Conservation (phyloP, 805 yeast genomes). For the Saturnispora hagleri region DNA sequence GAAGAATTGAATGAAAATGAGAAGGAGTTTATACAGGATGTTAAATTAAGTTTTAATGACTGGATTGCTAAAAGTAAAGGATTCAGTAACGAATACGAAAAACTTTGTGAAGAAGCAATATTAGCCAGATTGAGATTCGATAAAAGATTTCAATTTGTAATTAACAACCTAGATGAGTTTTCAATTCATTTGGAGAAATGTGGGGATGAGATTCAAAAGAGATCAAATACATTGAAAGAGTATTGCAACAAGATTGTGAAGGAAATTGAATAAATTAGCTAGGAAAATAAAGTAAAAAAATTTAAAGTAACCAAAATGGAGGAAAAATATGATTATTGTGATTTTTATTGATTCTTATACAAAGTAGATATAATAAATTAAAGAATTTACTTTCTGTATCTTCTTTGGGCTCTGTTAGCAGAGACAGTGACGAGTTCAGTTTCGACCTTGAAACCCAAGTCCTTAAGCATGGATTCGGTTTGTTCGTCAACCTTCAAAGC, state of each 20-base stretch:
- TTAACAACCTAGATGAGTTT: conserved; percentile 16
- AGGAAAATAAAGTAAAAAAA: not conserved
- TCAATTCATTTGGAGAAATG: conserved; percentile 16
- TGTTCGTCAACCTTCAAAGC: conserved; percentile 95
- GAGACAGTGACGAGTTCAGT: conserved; percentile 78
- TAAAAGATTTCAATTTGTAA: conserved; percentile 25
- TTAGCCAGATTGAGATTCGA: conserved; percentile 32
- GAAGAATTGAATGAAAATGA: conserved; percentile 13
- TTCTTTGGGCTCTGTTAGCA: conserved; percentile 83
- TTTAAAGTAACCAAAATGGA: not conserved
- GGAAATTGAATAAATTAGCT: conserved; percentile 14
- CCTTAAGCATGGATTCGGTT: conserved; percentile 89
- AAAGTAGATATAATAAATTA: conserved; percentile 9
- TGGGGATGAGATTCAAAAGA: conserved; percentile 27
- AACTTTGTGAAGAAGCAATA: conserved; percentile 28
- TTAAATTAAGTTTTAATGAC: conserved; percentile 13
- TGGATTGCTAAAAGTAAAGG: conserved; percentile 33
- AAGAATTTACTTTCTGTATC: conserved; percentile 65
- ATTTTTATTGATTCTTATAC: conserved; percentile 4
- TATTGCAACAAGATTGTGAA: conserved; percentile 33
- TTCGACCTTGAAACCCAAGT: conserved; percentile 87
- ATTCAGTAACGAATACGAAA: conserved; percentile 27
- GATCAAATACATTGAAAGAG: conserved; percentile 33
- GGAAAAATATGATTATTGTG: not conserved
- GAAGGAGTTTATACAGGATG: conserved; percentile 13